Conservation (phyloP, 148 eudicot species). For the Nepenthes gracilis region DNA sequence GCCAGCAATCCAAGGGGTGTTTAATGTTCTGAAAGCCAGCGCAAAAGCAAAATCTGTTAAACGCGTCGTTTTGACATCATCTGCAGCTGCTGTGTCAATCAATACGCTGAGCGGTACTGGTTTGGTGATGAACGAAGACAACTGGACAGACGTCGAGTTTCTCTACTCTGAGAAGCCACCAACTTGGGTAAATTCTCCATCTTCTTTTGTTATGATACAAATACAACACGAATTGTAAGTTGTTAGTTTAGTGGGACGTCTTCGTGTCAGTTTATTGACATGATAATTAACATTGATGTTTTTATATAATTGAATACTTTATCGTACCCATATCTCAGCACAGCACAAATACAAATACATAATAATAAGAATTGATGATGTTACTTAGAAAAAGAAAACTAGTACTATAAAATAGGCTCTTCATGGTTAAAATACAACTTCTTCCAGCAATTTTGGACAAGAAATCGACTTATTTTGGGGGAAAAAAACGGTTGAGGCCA, state of each 20-base stretch:
- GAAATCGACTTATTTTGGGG: neutral
- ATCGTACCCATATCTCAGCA: too few species aligned
- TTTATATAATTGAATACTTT: too few species aligned
- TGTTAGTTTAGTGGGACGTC: neutral
- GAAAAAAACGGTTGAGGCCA: too few species aligned
- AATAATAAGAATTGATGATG: too few species aligned
- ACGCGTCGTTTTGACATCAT: conserved; percentile 60
- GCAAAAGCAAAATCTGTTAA: conserved; percentile 37
- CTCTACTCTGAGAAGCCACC: conserved; percentile 44
- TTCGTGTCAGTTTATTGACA: too few species aligned
- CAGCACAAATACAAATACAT: too few species aligned
- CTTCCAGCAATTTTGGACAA: neutral
- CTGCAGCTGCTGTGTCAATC: conserved; percentile 57
- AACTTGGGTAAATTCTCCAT: conserved; percentile 35
- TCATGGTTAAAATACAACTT: too few species aligned
- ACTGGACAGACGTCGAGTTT: conserved; percentile 59
- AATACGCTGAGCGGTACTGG: conserved; percentile 33
- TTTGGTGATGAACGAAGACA: conserved; percentile 36
- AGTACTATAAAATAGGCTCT: too few species aligned
- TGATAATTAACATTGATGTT: too few species aligned
- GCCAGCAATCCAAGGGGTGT: conserved; percentile 51
- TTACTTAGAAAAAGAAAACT: too few species aligned
- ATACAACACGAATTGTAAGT: neutral
- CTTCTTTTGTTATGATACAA: too few species aligned
- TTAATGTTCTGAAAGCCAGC: conserved; percentile 42